Evolutionary conservation across 257 asterid species (phyloP), one percentile per base, ranked within the genome.

Genomic region (Salvia miltiorrhiza): DNA sequence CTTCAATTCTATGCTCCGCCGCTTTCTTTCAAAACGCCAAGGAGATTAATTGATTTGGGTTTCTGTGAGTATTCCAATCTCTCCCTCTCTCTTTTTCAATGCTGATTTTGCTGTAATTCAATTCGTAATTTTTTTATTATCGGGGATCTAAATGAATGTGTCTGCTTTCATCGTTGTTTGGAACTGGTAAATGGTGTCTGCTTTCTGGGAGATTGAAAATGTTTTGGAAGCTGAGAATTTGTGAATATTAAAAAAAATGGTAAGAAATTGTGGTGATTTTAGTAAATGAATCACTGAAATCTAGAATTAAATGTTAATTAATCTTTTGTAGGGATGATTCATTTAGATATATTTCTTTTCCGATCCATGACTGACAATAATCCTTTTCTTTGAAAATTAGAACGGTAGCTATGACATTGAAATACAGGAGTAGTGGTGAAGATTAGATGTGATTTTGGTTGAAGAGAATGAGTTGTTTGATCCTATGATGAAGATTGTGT

Each of bases 1-100:
- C 98, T 73, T 85, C 96, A 3, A 82, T 94, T 68, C 83, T 94
- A 9, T 91, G 97, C 82, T 91, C 96, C 23, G 95, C 96, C 57
- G 99, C 97, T 77, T 94, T 94, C 76, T 83, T 82, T 65, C 95
- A 86, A 65, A 94, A 94, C 60, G 97, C 87, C 67, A 94, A 91
- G 85, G 89, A 89, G 80, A 63, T 69, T 14, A 39, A 71, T 33
- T 74, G 66, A 58, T 58, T 3, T 40, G 61, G 72, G 24, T 71
- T 71, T 39, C 30, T 45, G 76, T 72, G 55, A 58, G 74, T 67
- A 17, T 26, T 53, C 17, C 8, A 30, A 30, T 30, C 5, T 30
- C n/a, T n/a, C n/a, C n/a, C 1, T 48, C 28, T 23, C 33, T 62
- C 4, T 4, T 33, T 52, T 67, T 35, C 0, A 54, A 16, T 56